A percentile compares a stretch with the other conserved stretches of the same genome.
Evolutionary conservation across 768 basidiomycete species (phyloP).

Genomic region (Vararia minispora): DNA sequence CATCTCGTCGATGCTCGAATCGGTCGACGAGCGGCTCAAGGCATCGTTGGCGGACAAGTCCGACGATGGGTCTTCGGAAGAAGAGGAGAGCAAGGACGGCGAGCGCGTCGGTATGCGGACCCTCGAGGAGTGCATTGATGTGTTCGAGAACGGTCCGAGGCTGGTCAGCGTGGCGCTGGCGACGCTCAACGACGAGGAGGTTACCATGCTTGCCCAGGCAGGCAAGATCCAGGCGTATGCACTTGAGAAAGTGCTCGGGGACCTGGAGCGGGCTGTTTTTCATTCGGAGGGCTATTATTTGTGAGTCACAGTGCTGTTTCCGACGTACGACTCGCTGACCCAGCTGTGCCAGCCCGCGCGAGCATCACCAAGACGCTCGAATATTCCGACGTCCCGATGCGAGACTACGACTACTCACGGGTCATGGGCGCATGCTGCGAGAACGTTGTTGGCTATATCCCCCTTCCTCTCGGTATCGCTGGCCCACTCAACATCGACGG

Average conservation of each 20-base stretch:
- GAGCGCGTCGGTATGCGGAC: slow-evolving; percentile 28
- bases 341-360: slow-evolving; percentile 56
- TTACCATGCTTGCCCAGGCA: slow-evolving; percentile 77
- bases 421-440: slow-evolving; percentile 98
- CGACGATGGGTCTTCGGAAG: slow-evolving; percentile 17
- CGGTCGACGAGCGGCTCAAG: slow-evolving; percentile 40
- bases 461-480: slow-evolving; percentile 91
- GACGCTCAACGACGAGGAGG: slow-evolving; percentile 81
- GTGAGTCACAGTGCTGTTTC: slow-evolving; percentile 36
- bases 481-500: slow-evolving; percentile 92
- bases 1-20: slow-evolving; percentile 40
- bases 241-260: slow-evolving; percentile 88
- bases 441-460: slow-evolving; percentile 96
- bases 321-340: slow-evolving; percentile 1
- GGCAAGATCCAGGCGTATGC: slow-evolving; percentile 93
- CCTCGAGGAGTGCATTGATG: slow-evolving; percentile 65
- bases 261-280: slow-evolving; percentile 79
- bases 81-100: slow-evolving; percentile 8
- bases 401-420: slow-evolving; percentile 84
- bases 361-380: slow-evolving; percentile 81
- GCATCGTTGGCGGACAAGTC: slow-evolving; percentile 17
- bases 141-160: slow-evolving; percentile 67
- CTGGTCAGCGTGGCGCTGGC: slow-evolving; percentile 45
- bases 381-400: slow-evolving; percentile 67
- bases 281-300: slow-evolving; percentile 81